Base-by-base conservation (phyloP, 2,329 filamentous ascomycete genomes). In the Aspergillus sp. region DNA sequence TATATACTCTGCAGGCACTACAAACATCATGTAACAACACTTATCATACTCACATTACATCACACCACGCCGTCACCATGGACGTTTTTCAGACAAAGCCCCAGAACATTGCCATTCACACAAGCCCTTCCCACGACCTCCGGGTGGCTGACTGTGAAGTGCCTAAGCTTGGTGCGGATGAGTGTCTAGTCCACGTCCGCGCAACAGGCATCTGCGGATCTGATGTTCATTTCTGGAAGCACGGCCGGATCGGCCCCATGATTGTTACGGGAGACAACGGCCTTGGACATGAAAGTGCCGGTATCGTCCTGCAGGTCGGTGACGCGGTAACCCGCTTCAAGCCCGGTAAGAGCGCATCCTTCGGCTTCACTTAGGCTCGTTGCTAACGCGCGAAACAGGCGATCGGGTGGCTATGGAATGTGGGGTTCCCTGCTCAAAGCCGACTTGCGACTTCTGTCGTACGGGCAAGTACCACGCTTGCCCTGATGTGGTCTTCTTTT, bases 161-260 rank as follows among this genome's bases (percentile, higher is more conserved):
- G 41, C 60, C 62, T 33, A 54, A 59, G 11, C 45, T 64, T 51
- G 27, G 47, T 3, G 42, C 61, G 3, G 24, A 61, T 22, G 54
- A 60, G 51, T 64, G 60, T 20, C 54, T 63, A 13, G 49, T 64
- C 13, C 60, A 63, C 19, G 57, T 64, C 24, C 58, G 63, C 13
- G 62, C 62, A 17, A 64, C 58, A 3, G 62, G 60, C 3, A 65
- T 63, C 55, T 61, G 62, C 44, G 60, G 63, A 51, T 64, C 61
- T 2, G 61, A 65, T 20, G 60, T 64, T 5, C 61, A 65, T 37
- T 65, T 64, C 50, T 65, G 63, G 63, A 62, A 65, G 41, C 63
- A 64, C 34, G 63, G 63, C 13, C 55, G 55, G 9, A 64, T 65
- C 3, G 61, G 63, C 1, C 56, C 54, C 1, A 64, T 64, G 60